Evolutionary conservation across 805 yeast genomes (phyloP).

Genomic region (Candida parachauliodes): DNA sequence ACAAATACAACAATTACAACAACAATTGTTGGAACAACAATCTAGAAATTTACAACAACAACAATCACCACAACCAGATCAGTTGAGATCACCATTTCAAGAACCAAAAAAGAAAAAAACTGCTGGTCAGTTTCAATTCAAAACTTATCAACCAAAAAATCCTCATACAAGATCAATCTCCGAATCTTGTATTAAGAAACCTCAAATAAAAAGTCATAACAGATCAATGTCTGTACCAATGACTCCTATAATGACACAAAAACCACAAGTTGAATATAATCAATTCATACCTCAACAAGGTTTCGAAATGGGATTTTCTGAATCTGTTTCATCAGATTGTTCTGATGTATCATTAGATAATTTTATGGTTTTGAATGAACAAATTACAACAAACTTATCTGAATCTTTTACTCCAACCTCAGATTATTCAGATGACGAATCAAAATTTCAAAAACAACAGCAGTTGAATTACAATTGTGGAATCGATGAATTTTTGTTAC

Average conservation of each 20-base stretch:
- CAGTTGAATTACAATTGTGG: constrained; percentile 12
- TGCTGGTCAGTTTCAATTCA: constrained; percentile 17
- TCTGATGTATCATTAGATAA: constrained; percentile 22
- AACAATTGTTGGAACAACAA: constrained; percentile 23
- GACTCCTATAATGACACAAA: constrained; percentile 5
- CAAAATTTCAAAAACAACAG: not conserved
- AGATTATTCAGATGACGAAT: constrained; percentile 20
- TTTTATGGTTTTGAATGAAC: constrained; percentile 25
- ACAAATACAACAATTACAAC: constrained; percentile 21
- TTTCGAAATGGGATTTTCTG: constrained; percentile 1
- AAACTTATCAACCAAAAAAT: constrained; percentile 15
- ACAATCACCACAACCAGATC: constrained; percentile 8
- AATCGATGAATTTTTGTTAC: constrained; percentile 20
- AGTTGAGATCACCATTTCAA: constrained; percentile 15
- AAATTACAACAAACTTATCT: constrained; percentile 11
- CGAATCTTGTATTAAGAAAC: constrained; percentile 15
- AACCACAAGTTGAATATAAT: not conserved
- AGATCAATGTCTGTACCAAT: constrained; percentile 5
- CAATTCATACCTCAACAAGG: constrained; percentile 3
- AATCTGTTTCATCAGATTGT: constrained; percentile 3
- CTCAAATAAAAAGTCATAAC: constrained; percentile 5
- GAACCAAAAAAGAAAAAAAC: constrained; percentile 14
- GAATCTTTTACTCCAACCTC: constrained; percentile 18
- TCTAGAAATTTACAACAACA: constrained; percentile 11
- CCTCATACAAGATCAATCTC: constrained; percentile 22